Evolutionary conservation across 306 rosid species (phyloP).

Genomic region (Senna siamea): DNA sequence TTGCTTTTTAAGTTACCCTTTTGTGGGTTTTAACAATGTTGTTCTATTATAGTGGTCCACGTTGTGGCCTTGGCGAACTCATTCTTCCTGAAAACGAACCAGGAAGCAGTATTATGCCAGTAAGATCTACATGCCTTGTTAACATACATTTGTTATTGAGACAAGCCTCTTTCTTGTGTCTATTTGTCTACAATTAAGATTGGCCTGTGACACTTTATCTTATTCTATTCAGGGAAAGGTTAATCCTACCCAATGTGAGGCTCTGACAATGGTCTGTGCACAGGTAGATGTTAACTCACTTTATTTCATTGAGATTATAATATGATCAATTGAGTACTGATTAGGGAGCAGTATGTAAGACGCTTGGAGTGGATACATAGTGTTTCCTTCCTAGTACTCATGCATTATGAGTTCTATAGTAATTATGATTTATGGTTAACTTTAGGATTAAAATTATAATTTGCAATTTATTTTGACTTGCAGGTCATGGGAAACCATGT

Average conservation of each 20-base stretch:
- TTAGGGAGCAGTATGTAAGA: conserved; percentile 22
- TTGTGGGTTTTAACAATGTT: conserved; percentile 36
- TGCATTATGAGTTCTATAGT: conserved; percentile 13
- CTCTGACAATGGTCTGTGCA: conserved; percentile 99
- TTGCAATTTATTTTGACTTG: conserved; percentile 12
- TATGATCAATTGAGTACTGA: conserved; percentile 15
- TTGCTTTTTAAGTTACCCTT: conserved; percentile 6
- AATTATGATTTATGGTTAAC: neutral
- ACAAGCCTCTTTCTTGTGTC: conserved; percentile 16
- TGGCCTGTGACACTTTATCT: conserved; percentile 30
- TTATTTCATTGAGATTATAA: conserved; percentile 29
- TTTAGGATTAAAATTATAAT: conserved; percentile 21
- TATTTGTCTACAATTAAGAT: conserved; percentile 13
- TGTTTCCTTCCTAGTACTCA: neutral
- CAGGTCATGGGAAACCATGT: conserved; percentile 99
- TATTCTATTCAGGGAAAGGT: conserved; percentile 89
- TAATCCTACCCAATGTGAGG: conserved; percentile 99
- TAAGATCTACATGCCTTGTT: conserved; percentile 49
- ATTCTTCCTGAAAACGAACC: conserved; percentile 99
- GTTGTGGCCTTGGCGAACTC: conserved; percentile 99
- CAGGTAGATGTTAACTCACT: conserved; percentile 62
- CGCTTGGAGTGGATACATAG: neutral
- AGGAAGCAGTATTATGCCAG: conserved; percentile 99
- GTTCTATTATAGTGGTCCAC: conserved; percentile 78
- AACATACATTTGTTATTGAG: conserved; percentile 17